Conservation (phyloP, 345 rosid species). For the Eucalyptus cloeziana region DNA sequence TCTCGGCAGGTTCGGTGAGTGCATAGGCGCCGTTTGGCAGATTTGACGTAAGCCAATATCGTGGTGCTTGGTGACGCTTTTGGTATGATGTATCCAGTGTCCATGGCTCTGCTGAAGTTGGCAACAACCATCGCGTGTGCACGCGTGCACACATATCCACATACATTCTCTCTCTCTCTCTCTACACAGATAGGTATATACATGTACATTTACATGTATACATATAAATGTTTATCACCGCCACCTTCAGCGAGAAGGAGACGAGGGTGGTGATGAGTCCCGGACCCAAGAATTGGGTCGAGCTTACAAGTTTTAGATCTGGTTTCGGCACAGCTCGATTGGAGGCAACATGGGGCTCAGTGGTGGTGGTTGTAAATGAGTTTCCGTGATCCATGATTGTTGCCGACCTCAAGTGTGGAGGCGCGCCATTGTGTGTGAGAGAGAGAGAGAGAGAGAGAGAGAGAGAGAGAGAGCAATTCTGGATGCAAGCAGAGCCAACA, state of each 20-base stretch:
- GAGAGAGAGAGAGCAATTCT: neutral
- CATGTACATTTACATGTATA: neutral
- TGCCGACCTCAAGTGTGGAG: neutral
- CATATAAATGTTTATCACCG: neutral
- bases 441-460: neutral
- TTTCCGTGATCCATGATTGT: neutral
- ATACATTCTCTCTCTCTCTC: neutral
- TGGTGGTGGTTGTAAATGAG: neutral
- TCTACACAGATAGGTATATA: neutral
- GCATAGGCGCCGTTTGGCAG: neutral
- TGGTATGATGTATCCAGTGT: neutral
- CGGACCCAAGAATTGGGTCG: neutral
- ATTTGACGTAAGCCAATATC: neutral
- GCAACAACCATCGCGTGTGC: neutral
- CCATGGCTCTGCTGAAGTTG: neutral
- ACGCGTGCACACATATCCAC: neutral
- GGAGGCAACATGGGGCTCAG: neutral
- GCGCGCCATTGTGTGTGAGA: neutral
- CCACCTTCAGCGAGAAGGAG: neutral
- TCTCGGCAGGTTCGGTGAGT: neutral
- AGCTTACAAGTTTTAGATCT: neutral
- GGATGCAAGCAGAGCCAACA: neutral
- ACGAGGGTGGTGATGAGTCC: neutral
- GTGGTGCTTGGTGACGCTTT: neutral
- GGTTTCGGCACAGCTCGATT: neutral